Percentiles rank a stretch among this genome's conserved stretches.
Evolutionary conservation across 306 rosid species (phyloP).

Genomic region (Trichosanthes truncata): DNA sequence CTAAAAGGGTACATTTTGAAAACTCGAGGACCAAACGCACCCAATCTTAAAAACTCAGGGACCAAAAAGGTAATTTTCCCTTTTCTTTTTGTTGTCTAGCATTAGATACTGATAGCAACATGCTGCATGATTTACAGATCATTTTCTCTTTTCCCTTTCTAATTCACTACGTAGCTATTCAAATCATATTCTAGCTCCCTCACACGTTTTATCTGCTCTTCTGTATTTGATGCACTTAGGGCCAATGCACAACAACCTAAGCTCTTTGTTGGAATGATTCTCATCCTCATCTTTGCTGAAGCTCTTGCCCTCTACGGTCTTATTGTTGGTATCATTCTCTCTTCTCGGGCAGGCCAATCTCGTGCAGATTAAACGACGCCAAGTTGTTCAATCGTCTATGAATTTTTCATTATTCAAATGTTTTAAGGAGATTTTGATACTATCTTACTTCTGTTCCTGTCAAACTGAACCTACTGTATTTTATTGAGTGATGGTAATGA

Average conservation of each 20-base stretch:
- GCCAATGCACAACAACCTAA: conserved; percentile 88
- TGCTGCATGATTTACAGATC: neutral
- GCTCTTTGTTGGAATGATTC: conserved; percentile 80
- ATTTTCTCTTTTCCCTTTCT: neutral
- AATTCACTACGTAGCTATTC: neutral
- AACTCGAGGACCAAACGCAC: too few relatives aligned
- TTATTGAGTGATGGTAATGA: conserved; percentile 10
- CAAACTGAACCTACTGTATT: neutral
- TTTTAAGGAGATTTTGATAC: neutral
- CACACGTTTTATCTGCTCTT: neutral
- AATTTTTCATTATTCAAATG: neutral
- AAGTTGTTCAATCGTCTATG: neutral
- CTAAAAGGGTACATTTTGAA: too few relatives aligned
- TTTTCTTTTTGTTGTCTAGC: neutral
- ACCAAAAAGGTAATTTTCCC: too few relatives aligned
- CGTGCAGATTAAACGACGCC: conserved; percentile 40
- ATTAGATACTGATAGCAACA: neutral
- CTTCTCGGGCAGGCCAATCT: conserved; percentile 74
- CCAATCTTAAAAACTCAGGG: too few relatives aligned
- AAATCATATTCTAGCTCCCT: neutral
- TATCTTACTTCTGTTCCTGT: neutral
- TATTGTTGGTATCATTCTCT: conserved; percentile 78
- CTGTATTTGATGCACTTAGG: conserved; percentile 24
- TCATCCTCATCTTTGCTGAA: conserved; percentile 63
- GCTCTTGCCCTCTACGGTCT: conserved; percentile 81